Base-by-base conservation (phyloP, 2,329 filamentous ascomycete species). In the Camillea tinctor region DNA sequence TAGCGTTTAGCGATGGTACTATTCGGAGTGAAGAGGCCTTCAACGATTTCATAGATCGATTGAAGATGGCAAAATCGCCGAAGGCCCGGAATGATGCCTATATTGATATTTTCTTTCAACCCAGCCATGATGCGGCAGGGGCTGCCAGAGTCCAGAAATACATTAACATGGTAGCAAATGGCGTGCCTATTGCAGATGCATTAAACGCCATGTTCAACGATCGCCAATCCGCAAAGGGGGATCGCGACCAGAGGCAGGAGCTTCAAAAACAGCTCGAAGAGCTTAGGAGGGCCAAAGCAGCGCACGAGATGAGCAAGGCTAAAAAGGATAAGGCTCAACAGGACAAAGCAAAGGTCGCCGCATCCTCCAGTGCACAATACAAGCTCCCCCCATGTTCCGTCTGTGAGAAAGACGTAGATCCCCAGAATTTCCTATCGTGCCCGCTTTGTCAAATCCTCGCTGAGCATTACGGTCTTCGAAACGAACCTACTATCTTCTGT, bases 241-340 rank as follows among this genome's bases (percentile, higher is more conserved):
- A 68, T 50, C 56, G 77, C 50, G 75, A 79, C 13, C 74, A 78
- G 50, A 73, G 69, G 26, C 75, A 78, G 59, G 65, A 66, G 57
- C 67, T 72, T 8, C 66, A 70, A 36, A 69, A 69, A 56, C 76
- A 79, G 9, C 69, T 83, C 2, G 78, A 81, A 58, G 80, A 82
- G 66, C 73, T 83, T 3, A 75, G 74, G 19, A 73, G 81, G 59
- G 81, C 81, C 24, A 81, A 78, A 67, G 78, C 75, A 60, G 80
- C 80, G 8, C 72, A 76, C 52, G 71, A 73, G 22, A 62, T 70
- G 9, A 66, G 63, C 48, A 71, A 70, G 62, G 66, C 69, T 8
- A 73, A 72, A 58, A 70, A 66, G 56, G 69, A 73, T 36, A 71
- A 73, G 55, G 60, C 65, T 11, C 66, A 68, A 52, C 79, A 81